Base-by-base conservation (phyloP, 1,284 basidiomycete genomes). In the Ceratobasidium sp. region DNA sequence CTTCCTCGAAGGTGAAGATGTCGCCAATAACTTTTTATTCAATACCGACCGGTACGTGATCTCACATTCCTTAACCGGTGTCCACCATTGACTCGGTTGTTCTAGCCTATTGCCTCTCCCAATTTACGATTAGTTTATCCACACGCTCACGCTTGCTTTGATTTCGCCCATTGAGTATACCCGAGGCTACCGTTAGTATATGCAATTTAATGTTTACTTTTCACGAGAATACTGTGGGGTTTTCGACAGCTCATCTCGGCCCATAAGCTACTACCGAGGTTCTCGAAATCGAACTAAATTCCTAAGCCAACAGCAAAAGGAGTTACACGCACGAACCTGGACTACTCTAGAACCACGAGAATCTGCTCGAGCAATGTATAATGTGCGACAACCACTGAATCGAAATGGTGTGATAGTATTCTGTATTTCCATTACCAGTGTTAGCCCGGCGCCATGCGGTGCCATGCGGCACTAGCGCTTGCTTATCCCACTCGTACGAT, bases 1-100 rank as follows among this genome's bases (percentile, higher is more conserved):
- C 3, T 96, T 97, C 86, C 82, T 97, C 76, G 95, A 96, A 85
- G 93, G 91, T 20, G 95, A 96, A 84, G 94, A 96, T 83, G 87
- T 91, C 3, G 90, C 91, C 2, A 93, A 95, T 81, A 96, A 97
- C 83, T 97, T 98, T 87, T 86, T 98, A 80, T 97, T 96, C 86
- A 94, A 94, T 83, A 90, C 94, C 56, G 96, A 97, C 83, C 90
- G 91, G 90, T 93, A 80, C 79, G 87, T 82, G 23, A 13, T 3
- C 75, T 79, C 46, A 52, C 68, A 33, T 67, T n/a, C 26, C 4
- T 76, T 61, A 50, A 3, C 50, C 46, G 54, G 10, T 78, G 13
- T 64, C 81, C 56, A 80, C 50, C 52, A 67, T 56, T 38, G 68
- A 38, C 17, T 42, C 57, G 74, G 42, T n/a, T 48, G 2, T 17